Evolutionary conservation across 2,329 filamentous ascomycete species (phyloP).

Genomic region (Ophiostoma sp.): DNA sequence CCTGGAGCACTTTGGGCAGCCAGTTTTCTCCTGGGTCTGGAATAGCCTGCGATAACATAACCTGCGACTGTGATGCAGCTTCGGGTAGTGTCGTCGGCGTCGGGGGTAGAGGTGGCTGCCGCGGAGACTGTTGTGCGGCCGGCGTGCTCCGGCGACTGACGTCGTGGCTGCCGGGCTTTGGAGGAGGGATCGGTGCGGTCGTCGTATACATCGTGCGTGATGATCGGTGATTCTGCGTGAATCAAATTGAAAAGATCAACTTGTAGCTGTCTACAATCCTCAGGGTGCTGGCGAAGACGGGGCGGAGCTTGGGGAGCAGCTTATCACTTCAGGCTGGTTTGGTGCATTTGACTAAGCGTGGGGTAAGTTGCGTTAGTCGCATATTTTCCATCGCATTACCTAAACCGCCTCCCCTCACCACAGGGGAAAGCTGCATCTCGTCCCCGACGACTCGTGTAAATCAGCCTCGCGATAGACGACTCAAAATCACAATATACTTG

Average conservation of each 20-base stretch:
- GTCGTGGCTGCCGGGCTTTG: slow-evolving; percentile 66
- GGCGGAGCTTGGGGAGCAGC: not conserved
- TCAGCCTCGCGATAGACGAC: not conserved
- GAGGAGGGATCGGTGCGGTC: slow-evolving; percentile 63
- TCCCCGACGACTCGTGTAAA: not conserved
- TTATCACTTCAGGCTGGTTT: not conserved
- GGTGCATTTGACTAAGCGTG: slow-evolving; percentile 11
- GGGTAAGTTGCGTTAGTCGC: not conserved
- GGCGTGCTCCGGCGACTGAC: slow-evolving; percentile 62
- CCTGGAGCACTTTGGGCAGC: slow-evolving; percentile 69
- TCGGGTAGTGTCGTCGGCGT: slow-evolving; percentile 29
- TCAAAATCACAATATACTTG: not conserved
- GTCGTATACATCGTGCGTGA: slow-evolving; percentile 39
- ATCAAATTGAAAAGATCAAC: not conserved
- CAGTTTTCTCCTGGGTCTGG: slow-evolving; percentile 64
- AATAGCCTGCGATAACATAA: slow-evolving; percentile 35
- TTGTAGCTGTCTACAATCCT: not conserved
- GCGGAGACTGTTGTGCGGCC: slow-evolving; percentile 42
- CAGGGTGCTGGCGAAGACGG: not conserved
- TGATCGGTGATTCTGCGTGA: slow-evolving; percentile 16
- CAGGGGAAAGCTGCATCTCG: slow-evolving; percentile 1
- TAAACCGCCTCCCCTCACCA: slow-evolving; percentile 7
- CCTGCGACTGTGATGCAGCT: slow-evolving; percentile 27
- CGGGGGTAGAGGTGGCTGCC: slow-evolving; percentile 36
- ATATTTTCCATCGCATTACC: slow-evolving; percentile 15